phyloP scores from a whole-genome alignment of 208 protist species.

The Trypanosoma brucei region DNA sequence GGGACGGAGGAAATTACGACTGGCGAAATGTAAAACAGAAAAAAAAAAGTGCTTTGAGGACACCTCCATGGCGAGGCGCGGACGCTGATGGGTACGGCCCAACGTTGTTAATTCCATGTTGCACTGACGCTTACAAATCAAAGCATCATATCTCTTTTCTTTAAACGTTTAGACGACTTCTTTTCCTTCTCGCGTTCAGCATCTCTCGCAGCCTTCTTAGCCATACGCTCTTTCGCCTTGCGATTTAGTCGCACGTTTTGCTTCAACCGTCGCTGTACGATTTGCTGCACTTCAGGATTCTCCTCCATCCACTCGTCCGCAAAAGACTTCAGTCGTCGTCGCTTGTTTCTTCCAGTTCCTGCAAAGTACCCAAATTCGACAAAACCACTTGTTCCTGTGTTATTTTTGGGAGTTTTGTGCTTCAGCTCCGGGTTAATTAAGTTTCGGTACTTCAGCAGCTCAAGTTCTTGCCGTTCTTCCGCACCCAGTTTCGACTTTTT shows the following conservation, averaged over 20 bases:
- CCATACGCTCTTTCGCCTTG: slow-evolving; percentile 56
- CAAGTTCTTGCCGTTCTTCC: slow-evolving; percentile 68
- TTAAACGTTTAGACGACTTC: slow-evolving; percentile 50
- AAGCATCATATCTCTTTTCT: slow-evolving; percentile 10
- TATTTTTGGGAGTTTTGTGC: slow-evolving; percentile 80
- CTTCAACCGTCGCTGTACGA: slow-evolving; percentile 71
- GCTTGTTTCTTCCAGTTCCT: slow-evolving; percentile 70
- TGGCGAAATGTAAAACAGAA: too few species aligned
- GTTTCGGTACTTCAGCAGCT: slow-evolving; percentile 86
- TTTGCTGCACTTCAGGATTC: slow-evolving; percentile 70
- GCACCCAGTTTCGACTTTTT: slow-evolving; percentile 47
- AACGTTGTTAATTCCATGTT: slow-evolving; percentile 3
- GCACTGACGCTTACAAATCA: slow-evolving; percentile 2
- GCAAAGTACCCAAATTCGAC: slow-evolving; percentile 86
- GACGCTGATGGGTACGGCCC: too few species aligned
- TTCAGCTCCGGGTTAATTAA: slow-evolving; percentile 73
- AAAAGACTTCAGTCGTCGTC: slow-evolving; percentile 75
- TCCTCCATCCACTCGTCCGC: slow-evolving; percentile 88
- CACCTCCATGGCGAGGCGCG: too few species aligned
- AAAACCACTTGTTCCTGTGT: slow-evolving; percentile 51
- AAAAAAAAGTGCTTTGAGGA: too few species aligned
- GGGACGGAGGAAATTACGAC: too few species aligned
- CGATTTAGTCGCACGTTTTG: slow-evolving; percentile 71
- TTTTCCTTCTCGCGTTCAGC: slow-evolving; percentile 51
- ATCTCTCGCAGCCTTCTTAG: slow-evolving; percentile 42